Evolutionary conservation across 441 rosid genomes (phyloP), one percentile per base, ranked within the genome.

Genomic region (Sinapis alba): DNA sequence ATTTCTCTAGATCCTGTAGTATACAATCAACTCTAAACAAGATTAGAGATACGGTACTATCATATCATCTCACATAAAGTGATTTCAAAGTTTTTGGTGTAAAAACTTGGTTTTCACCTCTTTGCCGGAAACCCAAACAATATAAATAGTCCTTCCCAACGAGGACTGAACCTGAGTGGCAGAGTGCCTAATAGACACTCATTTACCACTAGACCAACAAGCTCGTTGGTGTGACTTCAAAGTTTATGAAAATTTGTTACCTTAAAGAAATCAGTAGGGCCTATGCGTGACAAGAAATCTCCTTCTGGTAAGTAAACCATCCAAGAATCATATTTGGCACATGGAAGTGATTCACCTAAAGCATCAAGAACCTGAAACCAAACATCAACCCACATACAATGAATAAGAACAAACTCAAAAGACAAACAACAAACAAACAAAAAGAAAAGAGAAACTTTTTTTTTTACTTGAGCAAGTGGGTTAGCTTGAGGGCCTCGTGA

Each of bases 281-380:
- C 98, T 30, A 95, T 95, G 65, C 89, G 88, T 5, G 99, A 94
- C 76, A 92, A 83, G 85, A 94, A 90, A 57, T 94, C 97, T 4
- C 91, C 99, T 79, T 94, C 99, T 30, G 97, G 98, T 65, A 95
- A 74, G 71, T 89, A 88, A 15, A 94, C 98, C 98, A 85, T 95
- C 99, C 99, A 89, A 70, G 99, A 95, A 76, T 95, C 99, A 73
- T 95, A 90, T 5, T 80, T 89, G 30, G 57, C 84, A 79, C 94
- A 95, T 16, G 91, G 92, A 86, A 92, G 65, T 20, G 98, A 81
- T 82, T 95, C 98, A 7, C 91, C 98, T 75, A 92, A 73, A 24
- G 97, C 97, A 84, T 92, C 97, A 43, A 95, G 69, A 74, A 95
- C 98, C 98, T 89, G 85, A 72, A 80, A 62, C 23, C 30, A 57